These are phyloP conservation scores for Fragilariopsis cylindrus DNA, from an alignment of 108 stramenopile species.

Conservation along the genomic window DNA sequence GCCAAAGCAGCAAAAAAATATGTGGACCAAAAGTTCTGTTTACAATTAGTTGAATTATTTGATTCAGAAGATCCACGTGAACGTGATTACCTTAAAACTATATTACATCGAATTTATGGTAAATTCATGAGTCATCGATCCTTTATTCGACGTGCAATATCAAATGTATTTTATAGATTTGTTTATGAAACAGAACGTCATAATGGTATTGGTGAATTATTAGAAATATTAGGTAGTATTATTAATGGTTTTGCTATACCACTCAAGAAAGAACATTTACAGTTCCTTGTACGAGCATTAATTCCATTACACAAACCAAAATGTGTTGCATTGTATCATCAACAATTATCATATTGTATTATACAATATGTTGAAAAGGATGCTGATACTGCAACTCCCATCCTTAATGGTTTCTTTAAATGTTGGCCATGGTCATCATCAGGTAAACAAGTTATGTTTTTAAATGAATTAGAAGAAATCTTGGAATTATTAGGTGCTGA, in stretches of 20 bases:
- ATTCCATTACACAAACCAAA: conserved; percentile 99
- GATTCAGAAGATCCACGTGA: conserved; percentile 99
- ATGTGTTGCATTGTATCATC: conserved; percentile 96
- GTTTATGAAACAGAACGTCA: conserved; percentile 97
- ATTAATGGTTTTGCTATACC: conserved; percentile 99
- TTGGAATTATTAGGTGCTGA: conserved; percentile 92
- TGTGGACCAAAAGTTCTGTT: conserved; percentile 93
- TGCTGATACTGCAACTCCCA: conserved; percentile 95
- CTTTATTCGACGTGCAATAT: conserved; percentile 96
- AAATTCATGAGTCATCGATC: conserved; percentile 99
- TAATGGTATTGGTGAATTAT: conserved; percentile 97
- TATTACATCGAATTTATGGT: conserved; percentile 98
- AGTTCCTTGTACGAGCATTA: conserved; percentile 93
- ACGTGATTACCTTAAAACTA: conserved; percentile 99
- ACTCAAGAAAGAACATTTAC: conserved; percentile 97
- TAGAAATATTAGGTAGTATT: conserved; percentile 98
- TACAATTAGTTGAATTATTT: conserved; percentile 96
- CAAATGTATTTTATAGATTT: conserved; percentile 96
- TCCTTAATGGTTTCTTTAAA: conserved; percentile 96
- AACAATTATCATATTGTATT: conserved; percentile 99
- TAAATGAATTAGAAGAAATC: conserved; percentile 98
- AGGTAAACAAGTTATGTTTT: conserved; percentile 94
- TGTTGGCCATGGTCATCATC: conserved; percentile 97
- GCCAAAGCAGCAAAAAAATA: conserved; percentile 99
- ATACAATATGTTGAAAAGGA: conserved; percentile 99